Base-by-base conservation (phyloP, 148 eudicot genomes). In the Heliosperma pusillum region DNA sequence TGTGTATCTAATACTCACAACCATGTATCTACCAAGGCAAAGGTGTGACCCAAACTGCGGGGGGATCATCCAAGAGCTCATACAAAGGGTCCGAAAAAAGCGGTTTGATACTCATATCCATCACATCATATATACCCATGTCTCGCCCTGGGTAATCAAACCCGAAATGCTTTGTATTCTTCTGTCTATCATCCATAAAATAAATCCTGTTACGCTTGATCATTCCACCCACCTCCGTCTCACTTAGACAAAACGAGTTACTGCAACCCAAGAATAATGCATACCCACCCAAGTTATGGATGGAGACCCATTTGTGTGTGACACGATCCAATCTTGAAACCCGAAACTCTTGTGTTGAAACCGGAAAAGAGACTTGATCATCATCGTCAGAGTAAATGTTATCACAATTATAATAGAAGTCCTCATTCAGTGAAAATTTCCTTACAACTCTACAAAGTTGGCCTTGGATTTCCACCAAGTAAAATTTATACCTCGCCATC, bases 171-270 rank as follows among this genome's bases (percentile, higher is more conserved):
- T 80, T 74, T 10, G 5, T 45, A 44, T 61, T 69, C 57, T 69
- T 80, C 20, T 75, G 74, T 25, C 78, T 69, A 25, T 80, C 82
- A 80, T 80, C 82, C 17, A 75, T 80, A 40, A 80, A 79, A 44
- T 74, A 79, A 20, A 79, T 52, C 7, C 44, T 9, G 33, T 79
- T 79, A n/a, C 78, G 78, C 42, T 68, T 67, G 5, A 79, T 62
- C 2, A 15, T 20, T 20, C 78, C 78, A 68, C 25, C 13, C 42
- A 79, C 36, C 9, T 74, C 70, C 63, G 33, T 4, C 52, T 74
- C 70, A 50, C 69, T 74, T 4, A 79, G 10, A 60, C 74, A 55
- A 27, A 80, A 11, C n/a, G 82, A 75, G 24, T 70, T 74, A 63
- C 21, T 33, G 29, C 64, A 60, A 53, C 82, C 82, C 71, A 80